Percentiles rank a stretch among this genome's conserved stretches.
Conservation (phyloP, 371 early-diverging fungal species). For the Furculomyces boomerangus region DNA sequence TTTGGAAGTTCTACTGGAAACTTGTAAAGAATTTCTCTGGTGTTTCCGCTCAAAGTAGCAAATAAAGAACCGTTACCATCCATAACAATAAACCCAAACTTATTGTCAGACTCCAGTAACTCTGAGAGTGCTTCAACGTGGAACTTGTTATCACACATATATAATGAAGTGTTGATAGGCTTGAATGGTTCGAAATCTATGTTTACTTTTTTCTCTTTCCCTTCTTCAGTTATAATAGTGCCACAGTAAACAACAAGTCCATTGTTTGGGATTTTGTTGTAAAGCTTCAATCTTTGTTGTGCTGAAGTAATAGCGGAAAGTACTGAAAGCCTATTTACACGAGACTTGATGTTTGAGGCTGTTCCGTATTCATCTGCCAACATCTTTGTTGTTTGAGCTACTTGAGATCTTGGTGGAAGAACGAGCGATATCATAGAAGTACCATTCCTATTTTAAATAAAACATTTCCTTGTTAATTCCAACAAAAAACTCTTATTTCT, state of each 20-base stretch:
- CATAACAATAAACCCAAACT: slow-evolving; percentile 99
- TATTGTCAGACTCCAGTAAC: slow-evolving; percentile 88
- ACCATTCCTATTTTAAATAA: slow-evolving; percentile 58
- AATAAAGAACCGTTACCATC: slow-evolving; percentile 98
- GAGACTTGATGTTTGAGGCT: slow-evolving; percentile 99
- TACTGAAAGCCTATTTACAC: slow-evolving; percentile 98
- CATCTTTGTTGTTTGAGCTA: slow-evolving; percentile 84
- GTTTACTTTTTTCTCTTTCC: slow-evolving; percentile 98
- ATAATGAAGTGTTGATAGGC: slow-evolving; percentile 98
- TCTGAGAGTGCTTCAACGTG: slow-evolving; percentile 92
- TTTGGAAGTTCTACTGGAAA: slow-evolving; percentile 96
- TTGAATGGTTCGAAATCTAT: slow-evolving; percentile 99
- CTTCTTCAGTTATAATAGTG: slow-evolving; percentile 94
- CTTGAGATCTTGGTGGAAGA: slow-evolving; percentile 92
- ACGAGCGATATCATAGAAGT: slow-evolving; percentile 99
- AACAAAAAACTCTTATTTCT: too few species aligned
- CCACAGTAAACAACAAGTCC: slow-evolving; percentile 71
- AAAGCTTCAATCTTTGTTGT: slow-evolving; percentile 94
- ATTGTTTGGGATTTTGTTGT: slow-evolving; percentile 31
- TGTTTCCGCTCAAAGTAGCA: slow-evolving; percentile 94
- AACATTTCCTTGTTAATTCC: too few species aligned
- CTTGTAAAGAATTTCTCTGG: slow-evolving; percentile 91
- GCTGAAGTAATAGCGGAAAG: slow-evolving; percentile 98
- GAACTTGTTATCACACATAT: slow-evolving; percentile 99
- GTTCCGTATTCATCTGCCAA: slow-evolving; percentile 99